Evolutionary conservation across 2,329 filamentous ascomycete genomes (phyloP).

Genomic region (Claviceps purpurea): DNA sequence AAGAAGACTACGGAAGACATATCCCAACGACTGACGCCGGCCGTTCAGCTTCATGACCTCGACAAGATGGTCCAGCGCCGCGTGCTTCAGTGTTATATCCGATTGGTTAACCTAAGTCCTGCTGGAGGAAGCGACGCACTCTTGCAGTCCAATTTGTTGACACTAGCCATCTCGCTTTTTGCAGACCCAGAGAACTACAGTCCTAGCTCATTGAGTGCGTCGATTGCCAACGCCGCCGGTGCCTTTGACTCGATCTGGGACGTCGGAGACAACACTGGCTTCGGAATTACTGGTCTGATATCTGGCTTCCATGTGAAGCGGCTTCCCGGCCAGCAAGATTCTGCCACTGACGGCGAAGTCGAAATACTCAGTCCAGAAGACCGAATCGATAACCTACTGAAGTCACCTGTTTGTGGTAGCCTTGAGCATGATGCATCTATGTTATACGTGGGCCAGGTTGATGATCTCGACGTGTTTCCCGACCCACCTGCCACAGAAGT

Average conservation of each 20-base stretch:
- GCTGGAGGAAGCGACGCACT: constrained; percentile 73
- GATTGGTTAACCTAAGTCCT: constrained; percentile 78
- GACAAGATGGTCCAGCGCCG: constrained; percentile 87
- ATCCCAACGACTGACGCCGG: constrained; percentile 67
- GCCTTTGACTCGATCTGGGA: constrained; percentile 94
- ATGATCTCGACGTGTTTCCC: constrained; percentile 35
- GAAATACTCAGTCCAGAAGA: constrained; percentile 49
- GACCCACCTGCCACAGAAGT: constrained; percentile 86
- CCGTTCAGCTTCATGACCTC: constrained; percentile 78
- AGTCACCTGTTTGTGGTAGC: constrained; percentile 66
- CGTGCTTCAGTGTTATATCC: constrained; percentile 89
- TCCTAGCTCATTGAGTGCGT: constrained; percentile 72
- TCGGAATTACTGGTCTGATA: constrained; percentile 80
- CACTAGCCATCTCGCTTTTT: constrained; percentile 79
- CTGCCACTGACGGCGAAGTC: constrained; percentile 27
- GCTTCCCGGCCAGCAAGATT: constrained; percentile 55
- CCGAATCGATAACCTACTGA: constrained; percentile 45
- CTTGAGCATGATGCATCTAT: constrained; percentile 81
- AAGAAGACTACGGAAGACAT: constrained; percentile 83
- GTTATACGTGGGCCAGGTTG: constrained; percentile 48
- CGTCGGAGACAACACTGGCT: constrained; percentile 83
- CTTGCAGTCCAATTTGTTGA: constrained; percentile 81
- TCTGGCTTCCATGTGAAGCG: constrained; percentile 60
- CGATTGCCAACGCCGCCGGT: constrained; percentile 80
- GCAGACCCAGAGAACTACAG: constrained; percentile 84